Evolutionary conservation across 345 rosid species (phyloP).

Genomic region (Citrus hindsii): DNA sequence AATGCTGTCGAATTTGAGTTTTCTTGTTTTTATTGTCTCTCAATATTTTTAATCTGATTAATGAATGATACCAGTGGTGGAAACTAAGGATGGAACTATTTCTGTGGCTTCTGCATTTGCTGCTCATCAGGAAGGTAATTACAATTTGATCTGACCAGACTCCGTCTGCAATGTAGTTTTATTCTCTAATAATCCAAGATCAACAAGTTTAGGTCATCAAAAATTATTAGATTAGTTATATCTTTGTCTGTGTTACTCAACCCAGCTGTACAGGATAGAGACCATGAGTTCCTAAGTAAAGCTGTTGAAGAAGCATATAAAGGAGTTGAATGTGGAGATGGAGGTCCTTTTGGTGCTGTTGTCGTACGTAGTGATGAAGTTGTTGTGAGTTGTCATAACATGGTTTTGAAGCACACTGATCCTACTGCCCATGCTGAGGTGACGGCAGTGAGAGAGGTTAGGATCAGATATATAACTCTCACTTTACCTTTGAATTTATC

Average conservation of each 20-base stretch:
- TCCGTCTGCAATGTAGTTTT: neutral
- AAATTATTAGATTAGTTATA: neutral
- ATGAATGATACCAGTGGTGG: conserved; percentile 46
- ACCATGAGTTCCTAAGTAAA: conserved; percentile 69
- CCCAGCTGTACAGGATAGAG: conserved; percentile 87
- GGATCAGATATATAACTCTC: neutral
- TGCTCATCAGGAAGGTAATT: conserved; percentile 84
- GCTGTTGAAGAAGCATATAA: conserved; percentile 98
- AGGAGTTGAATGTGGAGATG: conserved; percentile 96
- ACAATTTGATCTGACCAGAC: neutral
- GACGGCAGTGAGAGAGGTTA: conserved; percentile 96
- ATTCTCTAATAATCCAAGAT: neutral
- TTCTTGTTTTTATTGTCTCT: no score
- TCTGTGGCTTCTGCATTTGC: conserved; percentile 90
- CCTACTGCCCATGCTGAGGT: conserved; percentile 99
- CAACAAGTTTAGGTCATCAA: neutral
- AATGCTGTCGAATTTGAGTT: neutral
- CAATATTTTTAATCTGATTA: neutral
- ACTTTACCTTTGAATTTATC: neutral
- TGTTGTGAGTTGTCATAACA: conserved; percentile 89
- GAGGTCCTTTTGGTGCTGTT: conserved; percentile 99
- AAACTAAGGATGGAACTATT: conserved; percentile 77
- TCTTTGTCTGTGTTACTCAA: conserved; percentile 19
- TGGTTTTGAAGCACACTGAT: conserved; percentile 81
- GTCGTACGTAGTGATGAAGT: conserved; percentile 80